Conservation (phyloP, 441 rosid genomes). For the Gossypium lobatum region DNA sequence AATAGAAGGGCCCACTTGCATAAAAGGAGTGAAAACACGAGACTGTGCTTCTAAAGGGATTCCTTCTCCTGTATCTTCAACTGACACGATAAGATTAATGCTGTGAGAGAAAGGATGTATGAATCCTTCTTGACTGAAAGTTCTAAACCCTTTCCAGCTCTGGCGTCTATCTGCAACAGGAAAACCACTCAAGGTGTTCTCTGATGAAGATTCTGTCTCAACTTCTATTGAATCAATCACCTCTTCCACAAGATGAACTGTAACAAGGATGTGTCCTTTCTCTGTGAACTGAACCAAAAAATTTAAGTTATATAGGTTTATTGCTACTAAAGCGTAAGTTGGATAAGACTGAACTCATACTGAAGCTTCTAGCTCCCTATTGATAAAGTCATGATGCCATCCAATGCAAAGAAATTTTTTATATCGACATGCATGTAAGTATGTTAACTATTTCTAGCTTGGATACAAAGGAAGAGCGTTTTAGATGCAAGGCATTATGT, state of each 20-base stretch:
- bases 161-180: slow-evolving; percentile 62
- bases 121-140: slow-evolving; percentile 42
- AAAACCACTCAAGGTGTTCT: slow-evolving; percentile 70
- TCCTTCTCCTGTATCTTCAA: slow-evolving; percentile 91
- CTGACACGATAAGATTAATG: slow-evolving; percentile 63
- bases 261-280: slow-evolving; percentile 77
- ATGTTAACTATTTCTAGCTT: too few relatives aligned
- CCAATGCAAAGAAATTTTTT: too few relatives aligned
- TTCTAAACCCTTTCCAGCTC: slow-evolving; percentile 66
- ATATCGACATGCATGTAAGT: too few relatives aligned
- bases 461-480: too few relatives aligned
- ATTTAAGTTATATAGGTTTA: slow-evolving; percentile 10
- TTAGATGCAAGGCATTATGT: too few relatives aligned
- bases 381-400: too few relatives aligned
- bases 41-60: slow-evolving; percentile 80
- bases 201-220: slow-evolving; percentile 43
- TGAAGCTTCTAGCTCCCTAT: too few relatives aligned
- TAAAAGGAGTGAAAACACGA: slow-evolving; percentile 82
- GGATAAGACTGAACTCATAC: not conserved
- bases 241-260: slow-evolving; percentile 83
- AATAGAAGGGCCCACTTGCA: slow-evolving; percentile 85
- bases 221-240: slow-evolving; percentile 38
- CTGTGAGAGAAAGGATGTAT: slow-evolving; percentile 21
- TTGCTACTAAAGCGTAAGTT: not conserved
- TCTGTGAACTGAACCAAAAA: slow-evolving; percentile 63